Evolutionary conservation across 1,139 yeast genomes (phyloP), one percentile per base, ranked within the genome.

Genomic region (Geotrichum histeridarum): DNA sequence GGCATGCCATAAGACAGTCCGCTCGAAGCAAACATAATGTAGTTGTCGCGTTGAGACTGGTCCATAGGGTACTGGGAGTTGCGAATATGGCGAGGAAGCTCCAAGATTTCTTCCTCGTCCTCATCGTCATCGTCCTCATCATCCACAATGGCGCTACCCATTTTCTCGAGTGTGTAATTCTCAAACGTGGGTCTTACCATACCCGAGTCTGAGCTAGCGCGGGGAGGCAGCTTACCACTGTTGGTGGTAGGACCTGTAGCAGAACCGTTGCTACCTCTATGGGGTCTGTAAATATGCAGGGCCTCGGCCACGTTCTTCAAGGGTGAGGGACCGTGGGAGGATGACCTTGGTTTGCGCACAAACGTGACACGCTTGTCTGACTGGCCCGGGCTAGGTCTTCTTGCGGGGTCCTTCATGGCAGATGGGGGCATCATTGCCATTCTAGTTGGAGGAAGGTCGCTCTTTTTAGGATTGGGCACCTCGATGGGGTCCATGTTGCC

Each of bases 401-500:
- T 9, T n/a, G n/a, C 17, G 14, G 17, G 9, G 27, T 22, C 27
- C 33, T 22, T 42, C 44, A 42, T 22, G 17, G 44, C 44, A 1
- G 44, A 42, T 11, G 47, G 47, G 11, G n/a, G 32, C 11, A 15
- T n/a, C 12, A 17, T 41, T 14, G 22, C 11, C 18, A 15, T 11
- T 8, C 27, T 37, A 5, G 4, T 12, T 15, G 43, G 30, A 22
- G 27, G 27, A 22, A 22, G 5, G 27, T 22, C 27, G 27, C 27
- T 22, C 27, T 22, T 22, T 5, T 22, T 22, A 5, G 27, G 27
- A 22, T 22, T 3, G 4, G 44, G 44, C 3, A 32, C 30, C 8
- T 14, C 38, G 14, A 43, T 43, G 7, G 47, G 47, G 47, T 43
- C 47, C 47, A 43, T 43, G 27, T 43, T 31, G 11, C 47, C 47